Base-by-base conservation (phyloP, 2,329 filamentous ascomycete species). In the Phyllosticta citribraziliensis region DNA sequence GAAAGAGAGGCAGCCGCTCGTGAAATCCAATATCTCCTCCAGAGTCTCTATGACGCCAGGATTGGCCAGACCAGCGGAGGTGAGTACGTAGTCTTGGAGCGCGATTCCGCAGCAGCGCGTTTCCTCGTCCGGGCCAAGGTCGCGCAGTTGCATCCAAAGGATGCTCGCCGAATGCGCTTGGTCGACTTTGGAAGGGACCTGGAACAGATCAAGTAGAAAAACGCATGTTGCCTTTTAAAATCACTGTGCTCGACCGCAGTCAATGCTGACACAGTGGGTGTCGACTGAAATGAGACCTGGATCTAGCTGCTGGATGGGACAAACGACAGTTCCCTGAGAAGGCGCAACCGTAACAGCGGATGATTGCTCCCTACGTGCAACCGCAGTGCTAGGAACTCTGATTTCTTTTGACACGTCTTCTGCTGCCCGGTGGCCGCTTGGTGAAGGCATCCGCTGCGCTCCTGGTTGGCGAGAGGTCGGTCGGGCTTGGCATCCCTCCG, bases 121-220 rank as follows among this genome's bases (percentile, higher is more conserved):
- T 83, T 83, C 64, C 68, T 83, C 35, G 77, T 83, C 17, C 74
- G 79, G 65, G 79, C 79, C 11, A 83, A 81, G 67, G 76, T 83
- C 61, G 81, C 81, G 14, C 80, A 82, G 63, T 82, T 81, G 56
- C 79, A 83, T 67, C 79, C 80, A 1, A 78, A 77, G 62, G 80
- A 83, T 70, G 81, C 81, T 17, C 72, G 73, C 62, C 77, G 76
- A 63, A 65, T 83, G 63, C 75, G 80, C 33, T 67, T 83, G 64
- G 78, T 83, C 63, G 80, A 83, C 67, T 82, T 83, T 70, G 79
- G 78, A 30, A 65, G 70, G 33, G 73, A 72, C 61, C 62, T 76
- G 61, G 73, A 47, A 75, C 60, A 72, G 72, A 35, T 66, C 57
- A 55, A 60, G 52, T 5, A 11, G 12, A 30, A 10, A 30, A 27